Evolutionary conservation across 495 filamentous ascomycete species (phyloP).

Genomic region (Alectoria sarmentosa): DNA sequence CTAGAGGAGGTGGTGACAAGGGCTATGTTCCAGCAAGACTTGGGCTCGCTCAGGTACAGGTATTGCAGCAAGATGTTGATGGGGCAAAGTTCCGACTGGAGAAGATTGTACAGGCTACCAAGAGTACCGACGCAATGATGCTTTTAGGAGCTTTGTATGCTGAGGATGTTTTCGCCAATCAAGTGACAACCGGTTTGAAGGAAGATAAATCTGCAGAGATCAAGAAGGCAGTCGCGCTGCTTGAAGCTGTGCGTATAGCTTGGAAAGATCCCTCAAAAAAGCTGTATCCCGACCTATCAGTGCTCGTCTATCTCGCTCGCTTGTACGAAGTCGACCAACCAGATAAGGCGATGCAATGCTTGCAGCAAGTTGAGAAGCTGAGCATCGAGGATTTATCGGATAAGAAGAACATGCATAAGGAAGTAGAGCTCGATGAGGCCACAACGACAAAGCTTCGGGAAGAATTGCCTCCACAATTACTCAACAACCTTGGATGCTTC

Average conservation of each 20-base stretch:
- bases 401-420: slow-evolving; percentile 54
- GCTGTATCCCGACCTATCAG: slow-evolving; percentile 67
- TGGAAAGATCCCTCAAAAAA: slow-evolving; percentile 92
- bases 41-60: slow-evolving; percentile 79
- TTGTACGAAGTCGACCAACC: slow-evolving; percentile 81
- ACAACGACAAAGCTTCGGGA: slow-evolving; percentile 57
- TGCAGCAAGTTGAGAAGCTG: slow-evolving; percentile 82
- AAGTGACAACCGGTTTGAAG: slow-evolving; percentile 55
- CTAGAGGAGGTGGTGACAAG: slow-evolving; percentile 77
- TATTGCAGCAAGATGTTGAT: slow-evolving; percentile 74
- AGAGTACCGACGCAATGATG: slow-evolving; percentile 84
- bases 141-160: slow-evolving; percentile 84
- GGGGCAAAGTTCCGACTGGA: slow-evolving; percentile 91
- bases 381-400: slow-evolving; percentile 67
- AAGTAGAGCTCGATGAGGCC: slow-evolving; percentile 53
- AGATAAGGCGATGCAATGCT: slow-evolving; percentile 84
- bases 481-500: slow-evolving; percentile 97
- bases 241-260: slow-evolving; percentile 76
- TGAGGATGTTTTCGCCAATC: slow-evolving; percentile 82
- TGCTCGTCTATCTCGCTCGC: slow-evolving; percentile 85
- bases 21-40: slow-evolving; percentile 92
- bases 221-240: slow-evolving; percentile 72
- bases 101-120: slow-evolving; percentile 80
- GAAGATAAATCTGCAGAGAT: slow-evolving; percentile 79
- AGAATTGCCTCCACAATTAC: slow-evolving; percentile 75